Evolutionary conservation across 208 protist species (phyloP).

Genomic region (Leishmania amazonensis): DNA sequence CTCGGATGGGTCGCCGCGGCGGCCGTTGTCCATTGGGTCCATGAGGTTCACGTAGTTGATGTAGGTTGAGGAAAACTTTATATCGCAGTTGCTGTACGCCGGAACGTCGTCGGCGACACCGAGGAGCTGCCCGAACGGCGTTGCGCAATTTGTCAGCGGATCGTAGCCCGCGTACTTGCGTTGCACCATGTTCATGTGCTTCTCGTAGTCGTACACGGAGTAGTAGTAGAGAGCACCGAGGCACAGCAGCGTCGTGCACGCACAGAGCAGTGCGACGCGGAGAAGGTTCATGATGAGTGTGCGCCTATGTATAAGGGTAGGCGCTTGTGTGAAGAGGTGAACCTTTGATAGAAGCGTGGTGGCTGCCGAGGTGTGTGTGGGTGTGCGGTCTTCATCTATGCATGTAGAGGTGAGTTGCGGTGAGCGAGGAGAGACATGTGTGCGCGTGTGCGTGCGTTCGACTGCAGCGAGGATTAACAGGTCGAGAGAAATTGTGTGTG

Average conservation of each 20-base stretch:
- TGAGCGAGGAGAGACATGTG: background rate
- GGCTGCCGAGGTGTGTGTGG: background rate
- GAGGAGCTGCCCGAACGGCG: slow-evolving; percentile 51
- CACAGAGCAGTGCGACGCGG: slow-evolving; percentile 13
- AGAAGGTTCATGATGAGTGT: slow-evolving; percentile 10
- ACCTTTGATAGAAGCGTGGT: background rate
- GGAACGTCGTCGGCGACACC: slow-evolving; percentile 55
- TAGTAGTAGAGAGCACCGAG: slow-evolving; percentile 27
- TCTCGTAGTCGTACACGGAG: slow-evolving; percentile 22
- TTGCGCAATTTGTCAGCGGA: slow-evolving; percentile 43
- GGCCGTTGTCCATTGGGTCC: slow-evolving; percentile 43
- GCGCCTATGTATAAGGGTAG: background rate
- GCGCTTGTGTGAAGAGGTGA: background rate
- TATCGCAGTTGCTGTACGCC: slow-evolving; percentile 74
- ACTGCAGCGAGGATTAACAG: background rate
- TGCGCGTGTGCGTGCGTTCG: background rate
- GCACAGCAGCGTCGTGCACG: slow-evolving; percentile 8
- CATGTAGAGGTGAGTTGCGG: background rate
- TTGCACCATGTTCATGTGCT: background rate
- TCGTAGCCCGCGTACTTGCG: slow-evolving; percentile 32
- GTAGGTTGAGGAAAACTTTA: slow-evolving; percentile 25
- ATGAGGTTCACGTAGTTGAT: slow-evolving; percentile 38
- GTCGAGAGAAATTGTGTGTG: background rate
- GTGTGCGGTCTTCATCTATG: background rate
- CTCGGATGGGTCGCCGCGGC: slow-evolving; percentile 38